Percentiles rank a stretch among this genome's conserved stretches.
These are phyloP conservation scores for Colletotrichum navitas DNA, from an alignment of 2,329 filamentous ascomycete genomes.

Conservation along the genomic window DNA sequence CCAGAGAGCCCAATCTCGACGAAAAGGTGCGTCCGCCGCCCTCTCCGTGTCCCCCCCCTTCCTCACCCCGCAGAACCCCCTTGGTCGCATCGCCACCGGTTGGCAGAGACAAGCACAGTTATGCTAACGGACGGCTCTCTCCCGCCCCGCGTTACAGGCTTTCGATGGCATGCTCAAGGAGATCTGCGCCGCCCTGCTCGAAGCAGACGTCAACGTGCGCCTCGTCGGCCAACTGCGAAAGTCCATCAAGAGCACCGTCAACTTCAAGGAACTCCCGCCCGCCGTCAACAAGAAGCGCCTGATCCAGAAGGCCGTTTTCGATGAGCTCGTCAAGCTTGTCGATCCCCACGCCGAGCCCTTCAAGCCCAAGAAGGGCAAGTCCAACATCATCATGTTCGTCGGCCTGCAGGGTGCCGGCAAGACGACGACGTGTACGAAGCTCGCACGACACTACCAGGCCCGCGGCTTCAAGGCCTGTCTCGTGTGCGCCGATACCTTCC, in stretches of 20 bases:
- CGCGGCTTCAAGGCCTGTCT: constrained; percentile 93
- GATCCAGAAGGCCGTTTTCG: constrained; percentile 97
- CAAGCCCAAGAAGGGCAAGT: constrained; percentile 95
- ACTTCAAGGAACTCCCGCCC: constrained; percentile 92
- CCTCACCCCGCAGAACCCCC: constrained; percentile 4
- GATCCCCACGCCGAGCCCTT: constrained; percentile 96
- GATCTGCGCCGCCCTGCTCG: constrained; percentile 93
- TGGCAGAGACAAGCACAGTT: not conserved
- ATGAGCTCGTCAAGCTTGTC: constrained; percentile 94
- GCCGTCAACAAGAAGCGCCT: constrained; percentile 98
- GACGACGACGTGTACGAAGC: constrained; percentile 97
- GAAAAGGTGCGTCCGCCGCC: constrained; percentile 77
- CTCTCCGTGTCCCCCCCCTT: not conserved
- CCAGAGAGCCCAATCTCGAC: constrained; percentile 90
- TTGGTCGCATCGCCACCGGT: constrained; percentile 8
- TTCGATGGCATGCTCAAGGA: constrained; percentile 99
- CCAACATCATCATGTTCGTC: constrained; percentile 99
- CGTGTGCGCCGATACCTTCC: constrained; percentile 98
- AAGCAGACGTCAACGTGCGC: constrained; percentile 96
- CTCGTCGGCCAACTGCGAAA: constrained; percentile 92
- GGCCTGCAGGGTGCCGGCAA: constrained; percentile 98
- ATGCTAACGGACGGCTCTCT: constrained; percentile 12
- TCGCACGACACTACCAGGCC: constrained; percentile 94
- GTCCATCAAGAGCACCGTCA: constrained; percentile 90
- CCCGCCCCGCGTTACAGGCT: constrained; percentile 65